Evolutionary conservation across 768 basidiomycete genomes (phyloP), one percentile per base, ranked within the genome.

Genomic region (Lanmaoa pseudosensibilis): DNA sequence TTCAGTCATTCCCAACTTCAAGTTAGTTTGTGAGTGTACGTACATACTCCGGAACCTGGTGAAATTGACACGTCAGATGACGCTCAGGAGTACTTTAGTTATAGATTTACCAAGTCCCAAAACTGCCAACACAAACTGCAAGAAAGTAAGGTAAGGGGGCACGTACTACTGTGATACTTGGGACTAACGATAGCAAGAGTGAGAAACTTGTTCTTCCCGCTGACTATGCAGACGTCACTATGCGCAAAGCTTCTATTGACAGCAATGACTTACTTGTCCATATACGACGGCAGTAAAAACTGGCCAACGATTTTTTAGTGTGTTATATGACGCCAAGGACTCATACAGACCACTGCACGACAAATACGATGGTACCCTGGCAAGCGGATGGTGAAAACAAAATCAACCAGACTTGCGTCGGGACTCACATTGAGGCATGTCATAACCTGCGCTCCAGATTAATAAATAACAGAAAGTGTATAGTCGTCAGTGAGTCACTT

Each of bases 271-370:
- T 27, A 27, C 27, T 60, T 43, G 25, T 58, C 59, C 59, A 60
- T 46, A 60, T 54, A 15, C 60, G 60, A 43, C 7, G 23, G 38
- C 50, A 58, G 25, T 61, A 61, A 32, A 61, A 61, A 40, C 60
- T 61, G 21, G 38, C 43, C 9, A 32, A 16, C 9, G 7, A 25
- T 30, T 2, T 19, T n/a, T 50, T 43, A 46, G 54, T 13, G 18
- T 11, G 11, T 10, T 2, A 21, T 16, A 50, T 36, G 38, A 21
- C 11, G 23, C 16, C 11, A n/a, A 30, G 6, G 12, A 23, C 9
- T 18, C 3, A 36, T 34, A 52, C 60, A 38, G 4, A 61, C 60
- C 60, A 49, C 23, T 58, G 59, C 30, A 61, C 60, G 4, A 18
- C 23, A 19, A 32, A 44, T 2, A 12, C 5, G 2, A 61, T 51